These are phyloP conservation scores for Oidiodendron maius DNA, from an alignment of 495 filamentous ascomycete genomes.

Conservation along the genomic window DNA sequence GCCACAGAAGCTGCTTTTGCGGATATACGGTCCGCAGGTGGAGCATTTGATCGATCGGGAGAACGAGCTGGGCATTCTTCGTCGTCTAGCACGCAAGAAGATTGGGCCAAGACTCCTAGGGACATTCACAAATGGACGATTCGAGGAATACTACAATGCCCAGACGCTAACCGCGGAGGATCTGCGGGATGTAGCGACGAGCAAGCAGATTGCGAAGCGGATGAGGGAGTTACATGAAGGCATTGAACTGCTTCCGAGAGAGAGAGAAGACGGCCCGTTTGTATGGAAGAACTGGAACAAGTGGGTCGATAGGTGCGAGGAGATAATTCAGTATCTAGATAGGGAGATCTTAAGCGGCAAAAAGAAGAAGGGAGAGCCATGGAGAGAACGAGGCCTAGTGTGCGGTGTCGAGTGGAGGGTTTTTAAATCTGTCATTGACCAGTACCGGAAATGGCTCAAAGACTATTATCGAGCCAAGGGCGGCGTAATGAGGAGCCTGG, in stretches of 20 bases:
- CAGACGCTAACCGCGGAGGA: constrained; percentile 69
- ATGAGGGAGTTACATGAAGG: constrained; percentile 96
- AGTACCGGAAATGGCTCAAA: constrained; percentile 69
- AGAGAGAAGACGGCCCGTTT: constrained; percentile 70
- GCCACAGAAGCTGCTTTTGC: constrained; percentile 70
- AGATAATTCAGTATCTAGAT: constrained; percentile 73
- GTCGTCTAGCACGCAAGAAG: constrained; percentile 79
- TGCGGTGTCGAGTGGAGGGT: constrained; percentile 80
- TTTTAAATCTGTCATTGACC: constrained; percentile 71
- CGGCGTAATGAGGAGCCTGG: constrained; percentile 65
- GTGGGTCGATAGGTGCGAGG: constrained; percentile 77
- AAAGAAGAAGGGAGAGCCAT: constrained; percentile 38
- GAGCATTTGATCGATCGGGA: constrained; percentile 94
- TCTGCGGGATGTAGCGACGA: constrained; percentile 74
- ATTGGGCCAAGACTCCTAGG: constrained; percentile 93
- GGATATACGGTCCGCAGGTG: constrained; percentile 93
- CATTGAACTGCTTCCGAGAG: constrained; percentile 73
- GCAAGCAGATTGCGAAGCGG: constrained; percentile 92
- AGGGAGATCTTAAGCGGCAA: constrained; percentile 48
- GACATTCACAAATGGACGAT: constrained; percentile 92
- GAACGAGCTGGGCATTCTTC: constrained; percentile 80
- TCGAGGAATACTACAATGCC: constrained; percentile 89
- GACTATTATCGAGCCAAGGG: constrained; percentile 61
- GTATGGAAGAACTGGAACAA: constrained; percentile 94
- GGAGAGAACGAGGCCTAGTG: constrained; percentile 67